These are phyloP conservation scores for Artemisia princeps DNA, from an alignment of 140 eudicot genomes.

Conservation along the genomic window DNA sequence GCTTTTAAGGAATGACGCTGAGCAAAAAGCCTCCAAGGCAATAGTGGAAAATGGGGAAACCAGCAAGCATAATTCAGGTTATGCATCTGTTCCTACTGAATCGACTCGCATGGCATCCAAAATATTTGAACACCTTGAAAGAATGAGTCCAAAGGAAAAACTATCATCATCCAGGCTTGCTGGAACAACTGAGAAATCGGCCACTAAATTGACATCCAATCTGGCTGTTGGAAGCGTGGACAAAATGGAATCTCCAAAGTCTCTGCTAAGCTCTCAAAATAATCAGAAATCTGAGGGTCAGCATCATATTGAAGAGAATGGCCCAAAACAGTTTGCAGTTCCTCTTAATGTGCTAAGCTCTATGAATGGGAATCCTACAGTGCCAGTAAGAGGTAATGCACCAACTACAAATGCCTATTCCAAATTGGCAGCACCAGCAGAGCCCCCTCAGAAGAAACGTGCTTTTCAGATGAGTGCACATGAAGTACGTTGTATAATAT, in stretches of 20 bases:
- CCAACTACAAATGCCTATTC: slow-evolving; percentile 19
- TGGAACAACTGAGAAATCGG: slow-evolving; percentile 14
- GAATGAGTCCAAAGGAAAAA: slow-evolving; percentile 60
- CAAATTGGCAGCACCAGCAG: slow-evolving; percentile 22
- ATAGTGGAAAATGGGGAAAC: slow-evolving; percentile 28
- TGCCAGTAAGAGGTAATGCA: slow-evolving; percentile 5
- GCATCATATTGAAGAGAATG: slow-evolving; percentile 36
- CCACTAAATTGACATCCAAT: slow-evolving; percentile 17
- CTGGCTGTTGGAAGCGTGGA: not conserved
- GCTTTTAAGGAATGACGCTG: not conserved
- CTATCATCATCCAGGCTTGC: slow-evolving; percentile 39
- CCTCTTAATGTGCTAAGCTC: slow-evolving; percentile 26
- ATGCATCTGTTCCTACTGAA: slow-evolving; percentile 56
- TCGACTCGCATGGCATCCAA: slow-evolving; percentile 63
- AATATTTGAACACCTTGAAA: slow-evolving; percentile 74
- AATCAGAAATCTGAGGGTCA: slow-evolving; percentile 29
- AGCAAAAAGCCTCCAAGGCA: slow-evolving; percentile 17
- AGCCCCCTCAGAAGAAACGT: slow-evolving; percentile 48
- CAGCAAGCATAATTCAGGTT: slow-evolving; percentile 30
- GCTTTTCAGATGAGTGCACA: slow-evolving; percentile 75
- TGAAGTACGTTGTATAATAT: slow-evolving; percentile 44
- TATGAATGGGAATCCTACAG: slow-evolving; percentile 22
- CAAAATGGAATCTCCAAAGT: slow-evolving; percentile 32
- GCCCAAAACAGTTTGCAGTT: slow-evolving; percentile 19
- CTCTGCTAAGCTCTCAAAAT: slow-evolving; percentile 30